Base-by-base conservation (phyloP, 768 basidiomycete genomes). In the Naematelia encephala region DNA sequence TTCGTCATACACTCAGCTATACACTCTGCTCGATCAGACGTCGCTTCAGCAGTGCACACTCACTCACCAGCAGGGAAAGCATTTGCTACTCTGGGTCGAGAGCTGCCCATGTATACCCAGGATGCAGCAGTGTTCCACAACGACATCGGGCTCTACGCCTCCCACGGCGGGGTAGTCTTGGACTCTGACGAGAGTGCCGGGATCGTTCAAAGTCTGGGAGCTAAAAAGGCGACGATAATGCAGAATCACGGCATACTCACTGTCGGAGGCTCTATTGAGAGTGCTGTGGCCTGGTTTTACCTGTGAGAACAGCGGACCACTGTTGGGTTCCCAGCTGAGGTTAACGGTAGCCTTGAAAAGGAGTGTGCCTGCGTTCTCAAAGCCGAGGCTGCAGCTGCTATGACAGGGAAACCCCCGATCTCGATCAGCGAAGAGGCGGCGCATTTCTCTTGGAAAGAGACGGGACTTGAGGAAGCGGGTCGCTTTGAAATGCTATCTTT, bases 31-130 rank as follows among this genome's bases (percentile, higher is more conserved):
- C 80, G 82, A 48, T 81, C 82, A 4, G 82, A 83, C 57, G 78
- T 83, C 34, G 51, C 80, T 4, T 79, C 80, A 48, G 80, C 80
- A 8, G 81, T 81, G 0, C 82, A 83, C 62, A 80, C 80, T 16
- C 82, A 82, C 64, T 81, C 81, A 8, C 70, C 80, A 5, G 73
- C 80, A 67, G 83, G 82, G 29, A 82, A 81, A 64, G 81, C 82
- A 0, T 84, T 81, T 72, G 80, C 81, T 5, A 73, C 80, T 8
- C 77, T 83, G 25, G 81, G 82, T 13, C 22, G 67, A 27, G 44
- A 57, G 14, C 54, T 68, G 5, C 64, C 63, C 4, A 56, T 65
- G 13, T 65, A 62, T 55, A 60, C 67, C 2, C 67, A 68, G 46
- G 67, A 68, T 43, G 57, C 67, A 13, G 61, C 63, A 3, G 30